phyloP scores from a whole-genome alignment of 345 rosid species.

The Gossypium bickii region DNA sequence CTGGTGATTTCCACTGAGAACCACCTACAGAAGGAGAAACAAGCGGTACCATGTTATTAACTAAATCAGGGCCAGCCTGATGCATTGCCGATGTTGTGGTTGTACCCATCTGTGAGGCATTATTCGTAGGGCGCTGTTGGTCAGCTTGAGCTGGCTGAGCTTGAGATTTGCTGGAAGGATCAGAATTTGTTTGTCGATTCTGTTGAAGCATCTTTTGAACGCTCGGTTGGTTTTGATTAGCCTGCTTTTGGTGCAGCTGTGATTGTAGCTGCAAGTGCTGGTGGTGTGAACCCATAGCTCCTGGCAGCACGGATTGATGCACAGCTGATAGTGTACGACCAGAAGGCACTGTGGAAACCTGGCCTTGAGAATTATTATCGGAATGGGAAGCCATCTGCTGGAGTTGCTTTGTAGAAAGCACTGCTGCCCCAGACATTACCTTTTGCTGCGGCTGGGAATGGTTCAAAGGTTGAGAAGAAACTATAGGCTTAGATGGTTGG shows the following conservation, averaged over 20 bases:
- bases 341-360: slow-evolving; percentile 43
- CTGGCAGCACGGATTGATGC: slow-evolving; percentile 46
- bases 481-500: slow-evolving; percentile 55
- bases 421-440: slow-evolving; percentile 40
- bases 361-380: slow-evolving; percentile 55
- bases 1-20: slow-evolving; percentile 61
- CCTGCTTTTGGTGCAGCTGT: slow-evolving; percentile 55
- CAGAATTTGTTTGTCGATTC: slow-evolving; percentile 47
- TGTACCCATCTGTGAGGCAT: slow-evolving; percentile 33
- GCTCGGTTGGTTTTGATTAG: slow-evolving; percentile 43
- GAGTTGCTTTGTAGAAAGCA: slow-evolving; percentile 42
- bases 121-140: slow-evolving; percentile 34
- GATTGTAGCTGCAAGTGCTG: slow-evolving; percentile 28
- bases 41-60: slow-evolving; percentile 26
- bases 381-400: slow-evolving; percentile 61
- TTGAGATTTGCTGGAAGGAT: slow-evolving; percentile 47
- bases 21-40: slow-evolving; percentile 24
- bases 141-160: slow-evolving; percentile 46
- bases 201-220: slow-evolving; percentile 58
- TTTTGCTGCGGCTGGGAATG: slow-evolving; percentile 57
- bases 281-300: slow-evolving; percentile 30
- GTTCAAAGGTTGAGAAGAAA: slow-evolving; percentile 49
- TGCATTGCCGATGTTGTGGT: slow-evolving; percentile 32
- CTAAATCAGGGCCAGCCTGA: slow-evolving; percentile 44
- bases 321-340: slow-evolving; percentile 36